Percentiles rank a stretch among this genome's conserved stretches.
phyloP scores from a whole-genome alignment of 2,329 filamentous ascomycete species.

The Scopulariopsis brevicaulis region DNA sequence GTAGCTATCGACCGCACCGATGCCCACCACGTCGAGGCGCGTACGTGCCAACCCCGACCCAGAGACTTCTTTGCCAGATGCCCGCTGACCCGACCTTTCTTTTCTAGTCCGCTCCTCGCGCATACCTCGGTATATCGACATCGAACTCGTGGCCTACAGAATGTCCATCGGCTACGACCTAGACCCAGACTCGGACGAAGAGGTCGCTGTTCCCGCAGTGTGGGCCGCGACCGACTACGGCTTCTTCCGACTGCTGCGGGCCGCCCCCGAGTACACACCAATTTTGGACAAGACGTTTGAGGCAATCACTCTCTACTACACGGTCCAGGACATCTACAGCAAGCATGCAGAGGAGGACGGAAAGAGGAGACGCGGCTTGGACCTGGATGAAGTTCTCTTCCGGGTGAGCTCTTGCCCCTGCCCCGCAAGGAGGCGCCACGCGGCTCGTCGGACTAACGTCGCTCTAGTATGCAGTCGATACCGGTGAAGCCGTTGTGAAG shows the following conservation, averaged over 20 bases:
- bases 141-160: constrained; percentile 39
- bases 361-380: constrained; percentile 13
- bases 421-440: neutral
- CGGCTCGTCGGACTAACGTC: constrained; percentile 1
- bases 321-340: constrained; percentile 45
- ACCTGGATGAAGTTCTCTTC: constrained; percentile 20
- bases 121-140: constrained; percentile 18
- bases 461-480: constrained; percentile 33
- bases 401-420: constrained; percentile 11
- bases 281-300: constrained; percentile 51
- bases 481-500: constrained; percentile 39
- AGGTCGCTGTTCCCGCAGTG: constrained; percentile 24
- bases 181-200: constrained; percentile 19
- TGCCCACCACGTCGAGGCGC: neutral
- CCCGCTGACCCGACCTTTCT: neutral
- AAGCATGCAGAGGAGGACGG: constrained; percentile 13
- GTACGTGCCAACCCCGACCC: neutral
- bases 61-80: neutral
- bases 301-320: constrained; percentile 53
- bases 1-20: constrained; percentile 28
- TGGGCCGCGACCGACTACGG: constrained; percentile 56
- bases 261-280: constrained; percentile 41
- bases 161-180: constrained; percentile 40
- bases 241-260: constrained; percentile 53
- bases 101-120: constrained; percentile 19